Conservation (phyloP, 345 rosid genomes). For the Geranium rotundifolium region DNA sequence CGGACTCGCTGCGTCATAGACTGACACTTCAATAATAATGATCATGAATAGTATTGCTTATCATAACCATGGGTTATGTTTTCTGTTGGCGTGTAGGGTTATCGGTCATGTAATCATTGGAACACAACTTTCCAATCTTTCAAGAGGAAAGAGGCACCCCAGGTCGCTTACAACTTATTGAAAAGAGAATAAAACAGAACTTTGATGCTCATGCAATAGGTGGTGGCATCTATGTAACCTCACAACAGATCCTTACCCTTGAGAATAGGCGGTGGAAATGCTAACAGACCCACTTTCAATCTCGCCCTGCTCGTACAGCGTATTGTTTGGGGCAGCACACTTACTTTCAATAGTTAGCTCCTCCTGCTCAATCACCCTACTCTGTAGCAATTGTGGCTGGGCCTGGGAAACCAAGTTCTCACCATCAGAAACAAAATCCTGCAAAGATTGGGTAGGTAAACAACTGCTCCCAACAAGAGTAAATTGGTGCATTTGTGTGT, state of each 20-base stretch:
- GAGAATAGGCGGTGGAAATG: slow-evolving; percentile 43
- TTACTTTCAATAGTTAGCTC: slow-evolving; percentile 16
- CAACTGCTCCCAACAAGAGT: slow-evolving; percentile 22
- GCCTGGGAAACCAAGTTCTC: slow-evolving; percentile 28
- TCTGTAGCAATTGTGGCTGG: slow-evolving; percentile 16
- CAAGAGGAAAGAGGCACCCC: neutral
- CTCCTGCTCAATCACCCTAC: slow-evolving; percentile 27
- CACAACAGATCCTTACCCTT: slow-evolving; percentile 29
- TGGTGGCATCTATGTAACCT: neutral
- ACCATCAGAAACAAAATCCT: slow-evolving; percentile 29
- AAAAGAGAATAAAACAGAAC: too few species aligned
- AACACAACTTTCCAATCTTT: neutral
- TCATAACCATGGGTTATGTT: too few species aligned
- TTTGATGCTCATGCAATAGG: too few species aligned
- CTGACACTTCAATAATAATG: too few species aligned
- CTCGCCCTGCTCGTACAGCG: neutral
- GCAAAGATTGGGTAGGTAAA: slow-evolving; percentile 23
- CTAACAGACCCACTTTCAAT: slow-evolving; percentile 22
- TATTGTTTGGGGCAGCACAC: slow-evolving; percentile 6
- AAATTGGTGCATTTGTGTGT: slow-evolving; percentile 20
- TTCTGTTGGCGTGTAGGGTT: too few species aligned
- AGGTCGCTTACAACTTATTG: too few species aligned
- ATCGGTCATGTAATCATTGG: neutral
- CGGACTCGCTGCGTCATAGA: too few species aligned
- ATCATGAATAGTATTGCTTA: too few species aligned